phyloP scores from a whole-genome alignment of 345 rosid species.

The Citrus australasica region DNA sequence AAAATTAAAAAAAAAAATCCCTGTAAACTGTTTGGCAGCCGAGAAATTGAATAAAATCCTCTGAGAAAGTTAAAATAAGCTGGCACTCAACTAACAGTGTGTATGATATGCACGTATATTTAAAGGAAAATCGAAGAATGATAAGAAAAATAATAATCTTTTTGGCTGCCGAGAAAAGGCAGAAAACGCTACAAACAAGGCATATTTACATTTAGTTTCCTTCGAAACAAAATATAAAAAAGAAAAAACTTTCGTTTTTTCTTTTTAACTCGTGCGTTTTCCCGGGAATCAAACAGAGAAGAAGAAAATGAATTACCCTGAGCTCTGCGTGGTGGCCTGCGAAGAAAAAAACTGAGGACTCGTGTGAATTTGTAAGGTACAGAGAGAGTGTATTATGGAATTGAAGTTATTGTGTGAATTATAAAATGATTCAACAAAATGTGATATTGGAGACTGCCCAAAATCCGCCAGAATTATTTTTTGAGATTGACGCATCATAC shows the following conservation, averaged over 20 bases:
- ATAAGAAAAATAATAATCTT: background rate
- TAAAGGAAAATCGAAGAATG: too few relatives aligned
- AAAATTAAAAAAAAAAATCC: background rate
- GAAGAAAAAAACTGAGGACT: too few relatives aligned
- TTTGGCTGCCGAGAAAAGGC: slow-evolving; percentile 2
- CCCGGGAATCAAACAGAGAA: slow-evolving; percentile 5
- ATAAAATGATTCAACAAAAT: too few relatives aligned
- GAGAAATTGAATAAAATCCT: background rate
- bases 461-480: background rate
- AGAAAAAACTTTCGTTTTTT: background rate
- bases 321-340: background rate
- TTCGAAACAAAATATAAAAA: too few relatives aligned
- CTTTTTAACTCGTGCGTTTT: background rate
- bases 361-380: too few relatives aligned
- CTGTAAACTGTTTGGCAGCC: background rate
- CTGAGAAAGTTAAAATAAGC: background rate
- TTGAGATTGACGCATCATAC: slow-evolving; percentile 9
- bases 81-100: background rate
- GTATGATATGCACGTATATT: too few relatives aligned
- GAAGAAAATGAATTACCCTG: background rate
- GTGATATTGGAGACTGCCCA: background rate
- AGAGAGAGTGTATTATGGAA: too few relatives aligned
- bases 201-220: background rate
- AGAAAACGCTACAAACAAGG: background rate
- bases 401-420: too few relatives aligned